A percentile compares a stretch with the other conserved stretches of the same genome.
These are phyloP conservation scores for Sphaerosporella brunnea DNA, from an alignment of 495 filamentous ascomycete species.

Conservation along the genomic window DNA sequence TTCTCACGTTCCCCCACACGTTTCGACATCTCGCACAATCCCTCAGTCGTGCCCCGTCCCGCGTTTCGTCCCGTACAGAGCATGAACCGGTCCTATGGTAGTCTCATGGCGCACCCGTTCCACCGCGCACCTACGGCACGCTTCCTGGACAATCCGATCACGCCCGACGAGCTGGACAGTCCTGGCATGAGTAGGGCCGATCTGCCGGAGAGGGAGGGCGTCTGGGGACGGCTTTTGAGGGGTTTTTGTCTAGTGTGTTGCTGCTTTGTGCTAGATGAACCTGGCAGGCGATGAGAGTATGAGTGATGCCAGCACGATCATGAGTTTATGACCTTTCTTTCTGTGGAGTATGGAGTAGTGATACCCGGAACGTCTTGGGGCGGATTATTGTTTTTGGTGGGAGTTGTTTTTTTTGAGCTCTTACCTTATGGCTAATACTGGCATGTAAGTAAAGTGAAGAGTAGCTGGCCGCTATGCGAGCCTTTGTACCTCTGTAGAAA, in stretches of 20 bases:
- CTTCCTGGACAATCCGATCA: constrained; percentile 12
- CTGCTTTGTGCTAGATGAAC: constrained; percentile 16
- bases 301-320: too few relatives aligned
- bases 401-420: too few relatives aligned
- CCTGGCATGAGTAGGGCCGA: constrained; percentile 6
- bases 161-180: constrained; percentile 17
- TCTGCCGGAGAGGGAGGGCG: constrained; percentile 5
- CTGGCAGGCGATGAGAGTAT: too few relatives aligned
- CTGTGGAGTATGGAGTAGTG: too few relatives aligned
- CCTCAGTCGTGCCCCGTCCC: constrained; percentile 9
- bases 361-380: too few relatives aligned
- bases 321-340: too few relatives aligned
- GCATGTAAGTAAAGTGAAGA: too few relatives aligned
- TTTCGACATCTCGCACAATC: constrained; percentile 9
- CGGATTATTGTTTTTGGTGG: too few relatives aligned
- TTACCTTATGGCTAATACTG: too few relatives aligned
- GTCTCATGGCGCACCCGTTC: constrained; percentile 21
- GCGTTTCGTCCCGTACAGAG: constrained; percentile 20
- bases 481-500: too few relatives aligned
- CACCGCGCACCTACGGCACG: constrained; percentile 21
- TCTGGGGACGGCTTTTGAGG: constrained; percentile 13
- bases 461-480: too few relatives aligned
- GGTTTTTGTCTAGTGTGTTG: constrained; percentile 19
- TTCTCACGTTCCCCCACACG: constrained; percentile 16
- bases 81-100: constrained; percentile 25